Evolutionary conservation across 2,329 filamentous ascomycete genomes (phyloP), one percentile per base, ranked within the genome.

Genomic region (Aureobasidium leucospermi): DNA sequence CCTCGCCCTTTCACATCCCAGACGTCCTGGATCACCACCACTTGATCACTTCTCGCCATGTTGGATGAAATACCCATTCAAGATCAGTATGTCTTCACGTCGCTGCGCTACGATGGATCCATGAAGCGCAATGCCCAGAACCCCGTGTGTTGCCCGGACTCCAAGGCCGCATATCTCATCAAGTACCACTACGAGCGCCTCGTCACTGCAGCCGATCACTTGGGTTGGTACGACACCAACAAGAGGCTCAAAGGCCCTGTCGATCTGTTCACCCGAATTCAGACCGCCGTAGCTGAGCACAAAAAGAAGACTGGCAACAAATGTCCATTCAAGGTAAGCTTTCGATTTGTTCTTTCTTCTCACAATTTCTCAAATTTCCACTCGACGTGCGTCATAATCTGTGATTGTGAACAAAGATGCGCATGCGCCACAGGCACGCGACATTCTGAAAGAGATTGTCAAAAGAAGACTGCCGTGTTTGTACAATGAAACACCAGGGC

Each of bases 121-220:
- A 28, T 65, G 65, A 65, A 66, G 65, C 59, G 64, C 60, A 66
- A 34, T 68, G 78, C 62, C 71, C 76, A 42, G 65, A 67, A 67
- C 65, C 67, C 31, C 51, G 81, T 77, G 16, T 86, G 79, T 45
- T 70, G 68, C 75, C 65, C 64, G 67, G 29, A 73, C 76, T 29
- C 68, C 75, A 6, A 88, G 84, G 8, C 82, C 86, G 0, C 90
- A 65, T 95, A 95, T 72, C 90, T 95, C 80, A 81, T 94, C 15
- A 79, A 85, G 60, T 86, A 86, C 65, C 91, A 96, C 71, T 67
- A 63, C 83, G 87, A 92, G 69, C 86, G 91, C 57, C 81, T 96
- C 69, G 77, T 90, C n/a, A 80, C 77, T 67, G 77, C 80, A 45
- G 78, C 80, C 28, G 68, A 75, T 62, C 73, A 79, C 64, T 79